Base-by-base conservation (phyloP, 169 alveolate species). In the Pseudocohnilembus persalinus region DNA sequence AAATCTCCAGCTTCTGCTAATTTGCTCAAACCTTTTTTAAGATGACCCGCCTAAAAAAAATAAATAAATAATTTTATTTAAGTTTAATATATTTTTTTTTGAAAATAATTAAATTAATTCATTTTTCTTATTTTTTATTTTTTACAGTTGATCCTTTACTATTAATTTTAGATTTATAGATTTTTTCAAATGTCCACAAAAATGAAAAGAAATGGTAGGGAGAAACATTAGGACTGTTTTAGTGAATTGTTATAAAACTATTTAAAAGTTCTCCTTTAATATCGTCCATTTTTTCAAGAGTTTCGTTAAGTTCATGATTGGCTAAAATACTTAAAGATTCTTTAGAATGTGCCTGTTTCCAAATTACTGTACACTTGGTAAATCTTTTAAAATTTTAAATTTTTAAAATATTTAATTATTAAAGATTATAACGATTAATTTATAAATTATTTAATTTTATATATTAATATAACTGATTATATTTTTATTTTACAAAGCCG, bases 1-100 rank as follows among this genome's bases (percentile, higher is more conserved):
- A 94, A 90, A 33, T 90, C 91, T 82, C 94, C 97, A 28, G 98
- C 98, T 85, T 97, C 99, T 83, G 92, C 91, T 68, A 97, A 92
- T 87, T 97, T 97, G 11, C 83, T 83, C 65, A 96, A 86, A 33
- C 99, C 99, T 89, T 94, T 95, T 84, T 91, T 85, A 83, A 97
- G 85, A 85, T 96, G 98, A 28, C 87, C 83, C 29, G 88, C 77
- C 84, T 93, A 84, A 29, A n/a, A n/a, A n/a, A n/a, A n/a, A n/a
- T n/a, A n/a, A n/a, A 79, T 79, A 29, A n/a, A 49, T 73, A 15
- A 15, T 73, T 73, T n/a, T 73, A 15, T 26, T 15, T 73, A 15
- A 29, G 6, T 73, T 73, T n/a, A n/a, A 6, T 15, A 73, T 26
- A 73, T 73, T 73, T 64, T 20, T 73, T n/a, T 73, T 73, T 73